phyloP scores from a whole-genome alignment of 2,329 filamentous ascomycete species.

The Penicillium hordei region DNA sequence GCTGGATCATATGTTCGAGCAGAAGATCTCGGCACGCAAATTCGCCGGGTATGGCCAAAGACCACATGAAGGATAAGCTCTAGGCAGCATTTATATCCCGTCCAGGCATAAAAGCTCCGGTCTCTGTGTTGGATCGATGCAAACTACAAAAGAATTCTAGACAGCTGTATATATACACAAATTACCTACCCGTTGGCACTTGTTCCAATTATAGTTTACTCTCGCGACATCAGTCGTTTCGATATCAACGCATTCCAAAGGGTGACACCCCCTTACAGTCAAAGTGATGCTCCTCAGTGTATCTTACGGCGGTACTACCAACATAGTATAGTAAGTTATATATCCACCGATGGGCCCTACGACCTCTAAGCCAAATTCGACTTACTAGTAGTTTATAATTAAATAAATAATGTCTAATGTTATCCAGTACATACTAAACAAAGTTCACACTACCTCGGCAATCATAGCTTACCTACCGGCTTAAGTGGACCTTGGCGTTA shows the following conservation, averaged over 20 bases:
- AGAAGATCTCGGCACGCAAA: constrained; percentile 1
- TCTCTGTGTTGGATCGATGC: not conserved
- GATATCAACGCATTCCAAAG: not conserved
- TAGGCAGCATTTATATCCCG: not conserved
- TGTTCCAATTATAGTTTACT: not conserved
- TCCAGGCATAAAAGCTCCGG: not conserved
- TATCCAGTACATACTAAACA: not conserved
- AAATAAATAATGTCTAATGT: not conserved
- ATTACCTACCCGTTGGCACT: not conserved
- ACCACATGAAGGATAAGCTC: not conserved
- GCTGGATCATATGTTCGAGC: constrained; percentile 13
- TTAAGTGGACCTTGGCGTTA: not conserved
- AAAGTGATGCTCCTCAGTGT: too few species aligned
- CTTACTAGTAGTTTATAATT: too few species aligned
- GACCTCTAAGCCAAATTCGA: not conserved
- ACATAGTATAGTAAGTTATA: not conserved
- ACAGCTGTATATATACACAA: not conserved
- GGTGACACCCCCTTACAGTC: not conserved
- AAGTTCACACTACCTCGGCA: not conserved
- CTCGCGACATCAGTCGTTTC: not conserved
- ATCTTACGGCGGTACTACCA: not conserved
- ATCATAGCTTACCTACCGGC: not conserved
- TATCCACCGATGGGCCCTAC: not conserved
- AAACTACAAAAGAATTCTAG: not conserved
- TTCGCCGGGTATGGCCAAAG: not conserved